Evolutionary conservation across 306 rosid genomes (phyloP).

Genomic region (Quercus glauca): DNA sequence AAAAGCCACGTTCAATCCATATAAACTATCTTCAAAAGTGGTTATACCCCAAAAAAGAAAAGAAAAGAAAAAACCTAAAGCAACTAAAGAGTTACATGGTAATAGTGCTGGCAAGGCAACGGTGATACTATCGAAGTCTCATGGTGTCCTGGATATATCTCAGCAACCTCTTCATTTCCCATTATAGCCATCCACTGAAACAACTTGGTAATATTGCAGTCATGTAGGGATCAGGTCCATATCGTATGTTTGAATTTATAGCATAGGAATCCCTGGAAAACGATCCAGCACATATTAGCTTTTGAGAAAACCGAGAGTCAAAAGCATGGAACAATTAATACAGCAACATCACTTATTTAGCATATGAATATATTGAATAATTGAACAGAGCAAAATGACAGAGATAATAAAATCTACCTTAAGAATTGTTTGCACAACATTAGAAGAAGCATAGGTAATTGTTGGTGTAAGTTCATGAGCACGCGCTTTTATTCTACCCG

Average conservation of each 20-base stretch:
- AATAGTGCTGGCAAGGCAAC: conserved; percentile 72
- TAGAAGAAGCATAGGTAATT: conserved; percentile 87
- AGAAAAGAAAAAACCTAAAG: not conserved
- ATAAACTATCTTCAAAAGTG: not conserved
- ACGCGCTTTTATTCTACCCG: conserved; percentile 73
- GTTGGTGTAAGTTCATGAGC: conserved; percentile 88
- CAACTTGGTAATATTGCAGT: conserved; percentile 77
- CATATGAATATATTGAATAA: not conserved
- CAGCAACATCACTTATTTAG: not conserved
- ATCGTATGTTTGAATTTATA: conserved; percentile 57
- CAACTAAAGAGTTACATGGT: conserved; percentile 33
- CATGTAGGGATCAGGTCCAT: conserved; percentile 97
- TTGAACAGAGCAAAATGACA: not conserved
- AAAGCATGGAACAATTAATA: not conserved
- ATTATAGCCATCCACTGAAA: conserved; percentile 69
- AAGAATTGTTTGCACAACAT: conserved; percentile 81
- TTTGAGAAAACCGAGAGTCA: conserved; percentile 1
- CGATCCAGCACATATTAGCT: not conserved
- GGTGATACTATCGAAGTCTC: conserved; percentile 52
- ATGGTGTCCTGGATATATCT: conserved; percentile 63
- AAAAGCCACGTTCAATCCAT: not conserved
- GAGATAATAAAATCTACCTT: conserved; percentile 50
- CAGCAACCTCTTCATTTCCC: conserved; percentile 82
- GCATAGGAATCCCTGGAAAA: conserved; percentile 75
- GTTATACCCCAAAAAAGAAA: not conserved